phyloP scores from a whole-genome alignment of 768 basidiomycete genomes.

The Kwoniella europaea region DNA sequence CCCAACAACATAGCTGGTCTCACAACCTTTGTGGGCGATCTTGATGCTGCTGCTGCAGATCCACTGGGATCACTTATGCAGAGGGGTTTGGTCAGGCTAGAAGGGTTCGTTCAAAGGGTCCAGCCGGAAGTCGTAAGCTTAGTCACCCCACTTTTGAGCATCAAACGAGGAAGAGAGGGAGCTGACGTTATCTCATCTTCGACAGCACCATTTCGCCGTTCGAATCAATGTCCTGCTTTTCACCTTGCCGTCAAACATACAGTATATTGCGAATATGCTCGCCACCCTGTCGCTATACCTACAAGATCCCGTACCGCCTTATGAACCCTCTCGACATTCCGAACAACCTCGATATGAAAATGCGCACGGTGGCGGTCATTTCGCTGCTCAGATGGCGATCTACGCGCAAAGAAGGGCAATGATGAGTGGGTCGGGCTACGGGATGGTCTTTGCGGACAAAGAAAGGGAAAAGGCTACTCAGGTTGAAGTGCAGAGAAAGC shows the following conservation, averaged over 20 bases:
- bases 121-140: slow-evolving; percentile 48
- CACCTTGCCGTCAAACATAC: slow-evolving; percentile 91
- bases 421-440: slow-evolving; percentile 1
- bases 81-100: slow-evolving; percentile 52
- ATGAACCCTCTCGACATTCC: slow-evolving; percentile 65
- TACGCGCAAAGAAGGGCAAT: slow-evolving; percentile 15
- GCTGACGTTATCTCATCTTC: slow-evolving; percentile 54
- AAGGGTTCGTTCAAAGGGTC: slow-evolving; percentile 54
- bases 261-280: slow-evolving; percentile 77
- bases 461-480: slow-evolving; percentile 65
- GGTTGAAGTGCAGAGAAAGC: slow-evolving; percentile 87
- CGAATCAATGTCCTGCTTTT: slow-evolving; percentile 85
- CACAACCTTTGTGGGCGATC: slow-evolving; percentile 50
- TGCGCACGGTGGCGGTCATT: slow-evolving; percentile 67
- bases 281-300: slow-evolving; percentile 72
- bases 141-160: neutral
- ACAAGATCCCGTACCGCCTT: slow-evolving; percentile 76
- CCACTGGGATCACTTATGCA: slow-evolving; percentile 38
- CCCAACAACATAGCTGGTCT: slow-evolving; percentile 29
- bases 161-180: slow-evolving; percentile 10
- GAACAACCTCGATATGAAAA: slow-evolving; percentile 77
- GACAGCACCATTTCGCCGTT: slow-evolving; percentile 59
- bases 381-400: slow-evolving; percentile 28
- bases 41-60: slow-evolving; percentile 40
- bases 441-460: slow-evolving; percentile 19